These are phyloP conservation scores for Ophiostoma triangulosporum DNA, from an alignment of 2,329 filamentous ascomycete species.

Conservation along the genomic window DNA sequence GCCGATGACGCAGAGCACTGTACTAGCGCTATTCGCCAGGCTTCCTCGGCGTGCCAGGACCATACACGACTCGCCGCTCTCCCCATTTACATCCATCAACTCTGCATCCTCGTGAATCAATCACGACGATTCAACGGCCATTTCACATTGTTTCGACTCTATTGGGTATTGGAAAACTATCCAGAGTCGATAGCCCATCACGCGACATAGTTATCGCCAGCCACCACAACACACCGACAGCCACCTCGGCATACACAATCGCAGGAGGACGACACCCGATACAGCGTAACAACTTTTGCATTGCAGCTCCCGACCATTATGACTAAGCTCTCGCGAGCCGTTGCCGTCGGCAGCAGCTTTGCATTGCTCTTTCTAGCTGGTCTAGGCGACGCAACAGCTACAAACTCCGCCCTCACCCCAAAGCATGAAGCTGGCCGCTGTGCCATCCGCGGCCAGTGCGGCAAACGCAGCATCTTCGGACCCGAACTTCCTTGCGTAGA, in stretches of 20 bases:
- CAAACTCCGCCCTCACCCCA: constrained; percentile 28
- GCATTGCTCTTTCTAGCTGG: constrained; percentile 21
- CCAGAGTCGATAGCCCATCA: not conserved
- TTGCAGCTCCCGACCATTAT: constrained; percentile 17
- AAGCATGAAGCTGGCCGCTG: constrained; percentile 81
- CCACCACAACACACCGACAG: not conserved
- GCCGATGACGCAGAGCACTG: not conserved
- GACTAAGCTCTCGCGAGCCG: constrained; percentile 24
- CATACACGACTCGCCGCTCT: not conserved
- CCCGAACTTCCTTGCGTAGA: constrained; percentile 85
- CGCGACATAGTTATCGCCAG: not conserved
- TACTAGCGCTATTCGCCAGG: not conserved
- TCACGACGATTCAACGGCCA: too few relatives aligned
- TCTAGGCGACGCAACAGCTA: constrained; percentile 17
- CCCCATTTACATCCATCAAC: not conserved
- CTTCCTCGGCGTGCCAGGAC: not conserved
- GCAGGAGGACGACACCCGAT: not conserved
- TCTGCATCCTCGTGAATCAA: not conserved
- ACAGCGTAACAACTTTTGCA: not conserved
- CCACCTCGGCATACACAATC: not conserved
- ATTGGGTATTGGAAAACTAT: not conserved
- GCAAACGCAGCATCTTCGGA: constrained; percentile 80
- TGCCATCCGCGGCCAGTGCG: constrained; percentile 82
- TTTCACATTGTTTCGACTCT: not conserved
- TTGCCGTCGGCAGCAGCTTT: constrained; percentile 18